Conservation (phyloP, 768 basidiomycete genomes). For the Sutorius australiensis region DNA sequence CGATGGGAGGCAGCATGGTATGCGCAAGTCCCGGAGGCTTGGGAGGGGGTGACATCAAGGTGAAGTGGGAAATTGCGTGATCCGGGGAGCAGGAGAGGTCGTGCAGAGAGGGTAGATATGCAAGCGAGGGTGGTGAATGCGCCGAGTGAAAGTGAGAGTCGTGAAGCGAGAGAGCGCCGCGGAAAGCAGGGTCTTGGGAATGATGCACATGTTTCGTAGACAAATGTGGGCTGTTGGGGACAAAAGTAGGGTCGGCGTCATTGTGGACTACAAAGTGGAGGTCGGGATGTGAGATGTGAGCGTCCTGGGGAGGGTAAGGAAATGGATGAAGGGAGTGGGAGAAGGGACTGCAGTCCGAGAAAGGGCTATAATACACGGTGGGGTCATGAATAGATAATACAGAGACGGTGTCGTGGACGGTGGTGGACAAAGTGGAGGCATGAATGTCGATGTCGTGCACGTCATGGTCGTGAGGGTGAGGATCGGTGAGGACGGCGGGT, state of each 20-base stretch:
- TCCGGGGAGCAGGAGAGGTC: slow-evolving; percentile 22
- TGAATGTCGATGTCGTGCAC: slow-evolving; percentile 34
- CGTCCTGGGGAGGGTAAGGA: slow-evolving; percentile 26
- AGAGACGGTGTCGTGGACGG: slow-evolving; percentile 20
- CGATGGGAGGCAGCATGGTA: slow-evolving; percentile 32
- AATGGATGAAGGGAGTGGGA: slow-evolving; percentile 19
- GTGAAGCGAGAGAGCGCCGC: slow-evolving; percentile 19
- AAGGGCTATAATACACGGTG: slow-evolving; percentile 32
- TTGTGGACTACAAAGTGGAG: slow-evolving; percentile 25
- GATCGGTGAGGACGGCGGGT: slow-evolving; percentile 22
- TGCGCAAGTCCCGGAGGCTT: slow-evolving; percentile 26
- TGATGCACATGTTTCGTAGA: slow-evolving; percentile 29
- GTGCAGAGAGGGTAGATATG: slow-evolving; percentile 25
- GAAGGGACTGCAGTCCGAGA: slow-evolving; percentile 25
- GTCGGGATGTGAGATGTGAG: slow-evolving; percentile 26
- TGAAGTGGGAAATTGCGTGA: slow-evolving; percentile 14
- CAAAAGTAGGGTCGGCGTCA: slow-evolving; percentile 16
- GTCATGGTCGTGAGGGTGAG: slow-evolving; percentile 25
- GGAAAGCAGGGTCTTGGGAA: slow-evolving; percentile 20
- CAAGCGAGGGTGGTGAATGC: slow-evolving; percentile 23
- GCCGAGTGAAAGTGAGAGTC: slow-evolving; percentile 28
- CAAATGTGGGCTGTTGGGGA: slow-evolving; percentile 21
- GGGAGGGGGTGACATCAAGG: slow-evolving; percentile 19
- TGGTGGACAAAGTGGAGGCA: slow-evolving; percentile 16
- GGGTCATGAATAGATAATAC: slow-evolving; percentile 34